Conservation (phyloP, 2,329 filamentous ascomycete species). For the Chrysosporium keratinophilum region DNA sequence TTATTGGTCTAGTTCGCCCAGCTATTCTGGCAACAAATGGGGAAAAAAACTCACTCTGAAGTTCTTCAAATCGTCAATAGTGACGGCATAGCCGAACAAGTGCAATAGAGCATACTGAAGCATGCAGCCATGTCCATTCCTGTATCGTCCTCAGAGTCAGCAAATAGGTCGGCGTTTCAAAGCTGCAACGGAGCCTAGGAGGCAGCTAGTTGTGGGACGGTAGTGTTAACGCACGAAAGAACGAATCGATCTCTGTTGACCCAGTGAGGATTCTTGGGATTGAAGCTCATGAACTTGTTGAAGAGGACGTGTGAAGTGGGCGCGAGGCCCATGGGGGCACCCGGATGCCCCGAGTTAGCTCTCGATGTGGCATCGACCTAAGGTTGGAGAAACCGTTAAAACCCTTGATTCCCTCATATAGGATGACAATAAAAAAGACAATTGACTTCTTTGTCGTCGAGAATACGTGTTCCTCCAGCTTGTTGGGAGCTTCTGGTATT, state of each 20-base stretch:
- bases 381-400: neutral
- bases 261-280: constrained; percentile 98
- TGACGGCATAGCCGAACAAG: constrained; percentile 80
- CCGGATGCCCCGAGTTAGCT: constrained; percentile 96
- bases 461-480: neutral
- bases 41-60: constrained; percentile 66
- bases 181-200: neutral
- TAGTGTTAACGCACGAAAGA: constrained; percentile 67
- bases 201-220: neutral
- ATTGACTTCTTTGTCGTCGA: neutral
- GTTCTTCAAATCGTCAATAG: constrained; percentile 83
- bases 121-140: constrained; percentile 98
- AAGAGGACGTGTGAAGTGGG: constrained; percentile 93
- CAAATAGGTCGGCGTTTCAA: neutral
- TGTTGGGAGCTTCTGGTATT: neutral
- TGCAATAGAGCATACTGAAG: constrained; percentile 97
- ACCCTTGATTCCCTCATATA: neutral
- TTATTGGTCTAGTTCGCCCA: neutral
- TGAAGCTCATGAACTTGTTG: constrained; percentile 99
- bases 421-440: neutral
- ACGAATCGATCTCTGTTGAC: constrained; percentile 97
- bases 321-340: constrained; percentile 96
- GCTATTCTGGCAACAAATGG: neutral
- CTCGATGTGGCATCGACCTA: constrained; percentile 94
- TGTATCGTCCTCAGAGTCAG: constrained; percentile 31